These are phyloP conservation scores for Jasminum sambac DNA, from an alignment of 257 asterid genomes.

Conservation along the genomic window DNA sequence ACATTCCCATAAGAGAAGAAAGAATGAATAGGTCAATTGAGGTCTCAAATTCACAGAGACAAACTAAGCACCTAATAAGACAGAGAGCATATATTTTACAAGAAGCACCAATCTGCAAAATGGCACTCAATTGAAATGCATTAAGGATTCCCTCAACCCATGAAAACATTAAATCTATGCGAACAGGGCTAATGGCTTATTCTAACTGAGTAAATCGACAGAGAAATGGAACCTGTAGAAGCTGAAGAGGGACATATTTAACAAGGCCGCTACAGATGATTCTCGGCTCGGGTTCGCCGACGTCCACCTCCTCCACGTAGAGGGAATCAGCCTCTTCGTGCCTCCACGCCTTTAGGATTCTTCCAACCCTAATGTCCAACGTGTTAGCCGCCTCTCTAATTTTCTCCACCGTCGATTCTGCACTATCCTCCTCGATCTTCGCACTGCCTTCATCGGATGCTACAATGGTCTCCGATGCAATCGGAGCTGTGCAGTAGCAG, in stretches of 20 bases:
- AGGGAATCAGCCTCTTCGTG: conserved; percentile 97
- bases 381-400: conserved; percentile 65
- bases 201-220: not conserved
- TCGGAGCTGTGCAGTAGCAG: conserved; percentile 47
- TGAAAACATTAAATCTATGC: not conserved
- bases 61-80: not conserved
- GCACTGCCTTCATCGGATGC: conserved; percentile 22
- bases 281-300: conserved; percentile 86
- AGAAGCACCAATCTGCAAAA: not conserved
- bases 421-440: conserved; percentile 15
- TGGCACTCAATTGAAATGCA: not conserved
- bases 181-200: not conserved
- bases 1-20: not conserved
- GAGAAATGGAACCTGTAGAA: conserved; percentile 55
- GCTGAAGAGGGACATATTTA: conserved; percentile 61
- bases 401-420: conserved; percentile 12
- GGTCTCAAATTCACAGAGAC: not conserved
- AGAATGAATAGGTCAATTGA: not conserved
- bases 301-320: conserved; percentile 93
- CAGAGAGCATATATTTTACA: not conserved
- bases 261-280: conserved; percentile 94
- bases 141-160: not conserved
- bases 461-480: conserved; percentile 15
- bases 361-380: conserved; percentile 83
- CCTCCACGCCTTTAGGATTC: conserved; percentile 70